Percentiles rank a stretch among this genome's conserved stretches.
These are phyloP conservation scores for Akanthomyces muscarius DNA, from an alignment of 2,329 filamentous ascomycete species.

Conservation along the genomic window DNA sequence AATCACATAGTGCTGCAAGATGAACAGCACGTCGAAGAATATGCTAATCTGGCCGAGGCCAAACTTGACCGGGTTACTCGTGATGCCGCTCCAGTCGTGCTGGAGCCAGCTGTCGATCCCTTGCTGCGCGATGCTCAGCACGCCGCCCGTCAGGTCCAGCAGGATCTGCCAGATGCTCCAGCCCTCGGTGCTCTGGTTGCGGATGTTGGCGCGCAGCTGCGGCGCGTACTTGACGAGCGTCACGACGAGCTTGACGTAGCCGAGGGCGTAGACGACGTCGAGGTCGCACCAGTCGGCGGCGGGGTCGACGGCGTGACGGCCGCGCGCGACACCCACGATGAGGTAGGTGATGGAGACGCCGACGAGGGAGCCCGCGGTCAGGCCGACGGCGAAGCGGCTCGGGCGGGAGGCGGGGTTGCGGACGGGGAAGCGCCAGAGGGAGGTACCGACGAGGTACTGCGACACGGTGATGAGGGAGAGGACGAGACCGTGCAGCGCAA, in stretches of 20 bases:
- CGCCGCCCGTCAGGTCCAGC: slow-evolving; percentile 75
- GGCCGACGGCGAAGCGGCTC: slow-evolving; percentile 59
- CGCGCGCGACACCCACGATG: slow-evolving; percentile 37
- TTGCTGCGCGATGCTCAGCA: slow-evolving; percentile 78
- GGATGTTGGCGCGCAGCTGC: slow-evolving; percentile 77
- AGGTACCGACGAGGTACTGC: slow-evolving; percentile 64
- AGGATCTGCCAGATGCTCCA: slow-evolving; percentile 86
- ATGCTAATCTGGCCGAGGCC: slow-evolving; percentile 81
- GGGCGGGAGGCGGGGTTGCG: slow-evolving; percentile 53
- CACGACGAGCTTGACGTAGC: slow-evolving; percentile 84
- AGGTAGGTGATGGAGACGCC: slow-evolving; percentile 52
- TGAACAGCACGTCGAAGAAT: slow-evolving; percentile 80
- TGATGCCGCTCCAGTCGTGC: slow-evolving; percentile 84
- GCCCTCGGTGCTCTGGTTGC: slow-evolving; percentile 77
- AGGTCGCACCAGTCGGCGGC: slow-evolving; percentile 55
- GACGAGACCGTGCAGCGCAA: slow-evolving; percentile 75
- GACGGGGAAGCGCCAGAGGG: slow-evolving; percentile 68
- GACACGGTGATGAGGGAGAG: slow-evolving; percentile 69
- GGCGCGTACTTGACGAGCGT: slow-evolving; percentile 92
- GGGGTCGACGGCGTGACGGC: slow-evolving; percentile 33
- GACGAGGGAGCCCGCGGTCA: slow-evolving; percentile 65
- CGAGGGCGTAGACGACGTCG: slow-evolving; percentile 64
- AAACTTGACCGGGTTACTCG: slow-evolving; percentile 89
- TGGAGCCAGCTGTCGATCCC: slow-evolving; percentile 80
- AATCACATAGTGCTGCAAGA: slow-evolving; percentile 81